phyloP scores from a whole-genome alignment of 73 alveolate species.

The Paramecium primaurelia region DNA sequence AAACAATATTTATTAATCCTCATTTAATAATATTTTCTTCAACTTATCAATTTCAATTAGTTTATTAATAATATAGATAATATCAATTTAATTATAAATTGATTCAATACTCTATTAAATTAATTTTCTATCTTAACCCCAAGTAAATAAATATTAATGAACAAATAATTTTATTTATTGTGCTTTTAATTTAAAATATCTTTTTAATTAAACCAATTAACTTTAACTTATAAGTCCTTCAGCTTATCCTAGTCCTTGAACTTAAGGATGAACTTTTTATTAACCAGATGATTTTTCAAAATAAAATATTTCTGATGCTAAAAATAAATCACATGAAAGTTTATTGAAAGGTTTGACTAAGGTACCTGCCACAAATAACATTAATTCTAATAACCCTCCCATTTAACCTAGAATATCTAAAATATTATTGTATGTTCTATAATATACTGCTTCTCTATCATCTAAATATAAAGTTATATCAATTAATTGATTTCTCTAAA shows the following conservation, averaged over 20 bases:
- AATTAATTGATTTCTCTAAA: not conserved
- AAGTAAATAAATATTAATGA: not conserved
- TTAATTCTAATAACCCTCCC: not conserved
- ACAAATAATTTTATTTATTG: not conserved
- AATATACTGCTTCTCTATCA: not conserved
- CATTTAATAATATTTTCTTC: not conserved
- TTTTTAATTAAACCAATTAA: not conserved
- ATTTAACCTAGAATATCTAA: not conserved
- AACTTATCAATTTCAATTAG: slow-evolving; percentile 7
- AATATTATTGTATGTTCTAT: slow-evolving; percentile 16
- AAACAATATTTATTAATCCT: not conserved
- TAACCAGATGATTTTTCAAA: not conserved
- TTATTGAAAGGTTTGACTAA: not conserved
- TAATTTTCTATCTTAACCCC: not conserved
- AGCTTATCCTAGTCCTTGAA: not conserved
- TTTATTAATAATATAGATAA: not conserved
- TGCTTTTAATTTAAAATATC: not conserved
- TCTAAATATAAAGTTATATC: not conserved
- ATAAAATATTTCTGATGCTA: not conserved
- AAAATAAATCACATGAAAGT: not conserved
- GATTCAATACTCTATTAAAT: not conserved
- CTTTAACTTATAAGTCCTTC: not conserved
- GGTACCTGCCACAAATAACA: not conserved
- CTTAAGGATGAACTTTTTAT: not conserved
- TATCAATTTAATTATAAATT: not conserved